These are phyloP conservation scores for Rhododendron ovatum DNA, from an alignment of 148 eudicot genomes.

Conservation along the genomic window DNA sequence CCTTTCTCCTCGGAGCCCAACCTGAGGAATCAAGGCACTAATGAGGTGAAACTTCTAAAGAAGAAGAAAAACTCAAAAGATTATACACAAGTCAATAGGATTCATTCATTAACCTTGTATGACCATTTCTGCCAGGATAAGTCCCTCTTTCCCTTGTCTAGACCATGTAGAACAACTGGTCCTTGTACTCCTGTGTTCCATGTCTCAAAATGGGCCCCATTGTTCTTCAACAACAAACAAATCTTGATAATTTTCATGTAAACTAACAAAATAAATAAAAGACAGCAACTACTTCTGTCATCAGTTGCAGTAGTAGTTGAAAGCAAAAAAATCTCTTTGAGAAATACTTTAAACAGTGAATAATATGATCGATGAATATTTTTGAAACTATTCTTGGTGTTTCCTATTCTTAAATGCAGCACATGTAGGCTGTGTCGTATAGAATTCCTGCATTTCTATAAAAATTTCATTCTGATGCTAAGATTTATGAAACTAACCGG, in stretches of 20 bases:
- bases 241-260: background rate
- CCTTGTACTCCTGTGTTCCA: slow-evolving; percentile 53
- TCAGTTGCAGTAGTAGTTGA: background rate
- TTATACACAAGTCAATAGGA: background rate
- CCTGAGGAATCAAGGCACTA: slow-evolving; percentile 33
- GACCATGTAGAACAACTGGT: slow-evolving; percentile 51
- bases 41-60: background rate
- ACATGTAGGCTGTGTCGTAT: background rate
- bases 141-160: slow-evolving; percentile 43
- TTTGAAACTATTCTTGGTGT: background rate
- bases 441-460: background rate
- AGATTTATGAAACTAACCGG: slow-evolving; percentile 40
- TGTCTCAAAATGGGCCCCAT: slow-evolving; percentile 54
- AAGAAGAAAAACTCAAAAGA: background rate
- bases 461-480: background rate
- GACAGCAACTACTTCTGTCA: background rate
- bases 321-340: background rate
- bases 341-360: background rate
- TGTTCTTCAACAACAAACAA: slow-evolving; percentile 43
- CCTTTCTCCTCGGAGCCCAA: slow-evolving; percentile 82
- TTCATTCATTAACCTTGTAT: slow-evolving; percentile 38
- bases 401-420: background rate
- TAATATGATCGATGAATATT: background rate
- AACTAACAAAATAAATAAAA: background rate
- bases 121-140: slow-evolving; percentile 61